Conservation (phyloP, 257 asterid genomes). For the Nicotiana paniculata region DNA sequence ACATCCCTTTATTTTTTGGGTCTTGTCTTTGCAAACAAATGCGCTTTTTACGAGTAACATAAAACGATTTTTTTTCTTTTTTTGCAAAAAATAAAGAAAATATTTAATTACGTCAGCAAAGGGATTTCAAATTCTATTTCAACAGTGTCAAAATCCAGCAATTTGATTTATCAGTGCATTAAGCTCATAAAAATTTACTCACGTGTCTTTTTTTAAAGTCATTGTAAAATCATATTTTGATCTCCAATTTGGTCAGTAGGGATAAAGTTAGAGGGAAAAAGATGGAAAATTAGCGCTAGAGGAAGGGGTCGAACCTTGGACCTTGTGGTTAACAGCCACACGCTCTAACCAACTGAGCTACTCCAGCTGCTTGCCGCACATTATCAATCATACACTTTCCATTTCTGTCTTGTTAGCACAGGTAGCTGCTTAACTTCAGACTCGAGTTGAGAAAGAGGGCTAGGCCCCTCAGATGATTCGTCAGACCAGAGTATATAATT, state of each 20-base stretch:
- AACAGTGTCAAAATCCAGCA: neutral
- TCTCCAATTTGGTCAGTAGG: no score
- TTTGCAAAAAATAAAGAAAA: neutral
- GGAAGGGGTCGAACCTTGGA: conserved; percentile 23
- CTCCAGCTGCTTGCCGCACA: conserved; percentile 11
- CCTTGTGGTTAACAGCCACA: conserved; percentile 38
- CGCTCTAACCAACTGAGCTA: conserved; percentile 43
- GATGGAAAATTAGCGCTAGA: neutral
- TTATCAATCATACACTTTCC: no score
- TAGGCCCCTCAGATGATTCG: no score
- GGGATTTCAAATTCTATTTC: neutral
- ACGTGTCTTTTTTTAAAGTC: no score
- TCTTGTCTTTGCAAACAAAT: neutral
- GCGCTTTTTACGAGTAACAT: neutral
- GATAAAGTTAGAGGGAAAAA: neutral
- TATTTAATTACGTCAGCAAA: neutral
- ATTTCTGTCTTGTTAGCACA: no score
- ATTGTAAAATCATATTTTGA: no score
- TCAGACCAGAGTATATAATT: neutral
- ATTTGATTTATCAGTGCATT: neutral
- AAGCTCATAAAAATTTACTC: neutral
- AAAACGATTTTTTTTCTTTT: neutral
- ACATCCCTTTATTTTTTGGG: neutral
- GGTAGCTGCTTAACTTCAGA: no score
- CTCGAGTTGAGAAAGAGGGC: no score